Percentiles rank a stretch among this genome's conserved stretches.
phyloP scores from a whole-genome alignment of 1,284 basidiomycete genomes.

The Austroboletus niveus region DNA sequence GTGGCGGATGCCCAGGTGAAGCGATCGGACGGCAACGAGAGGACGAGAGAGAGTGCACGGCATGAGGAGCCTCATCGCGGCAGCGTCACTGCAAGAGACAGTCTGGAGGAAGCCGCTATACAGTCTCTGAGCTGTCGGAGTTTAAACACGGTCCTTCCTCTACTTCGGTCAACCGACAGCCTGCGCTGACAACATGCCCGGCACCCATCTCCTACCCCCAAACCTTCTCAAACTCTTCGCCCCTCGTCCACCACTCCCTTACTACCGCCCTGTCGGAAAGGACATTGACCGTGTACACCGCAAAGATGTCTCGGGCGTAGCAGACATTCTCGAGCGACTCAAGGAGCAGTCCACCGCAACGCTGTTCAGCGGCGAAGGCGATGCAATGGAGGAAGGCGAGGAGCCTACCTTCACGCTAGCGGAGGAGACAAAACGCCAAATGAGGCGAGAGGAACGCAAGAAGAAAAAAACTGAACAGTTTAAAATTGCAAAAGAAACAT shows the following conservation, averaged over 20 bases:
- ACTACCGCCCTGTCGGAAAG: slow-evolving; percentile 78
- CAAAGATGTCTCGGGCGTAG: slow-evolving; percentile 77
- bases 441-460: slow-evolving; percentile 76
- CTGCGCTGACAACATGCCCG: slow-evolving; percentile 53
- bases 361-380: slow-evolving; percentile 55
- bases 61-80: slow-evolving; percentile 17
- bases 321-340: slow-evolving; percentile 66
- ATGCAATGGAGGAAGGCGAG: slow-evolving; percentile 75
- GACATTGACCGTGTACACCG: slow-evolving; percentile 73
- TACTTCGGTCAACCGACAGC: slow-evolving; percentile 5
- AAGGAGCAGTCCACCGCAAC: slow-evolving; percentile 74
- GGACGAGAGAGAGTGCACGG: slow-evolving; percentile 15
- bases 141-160: slow-evolving; percentile 24
- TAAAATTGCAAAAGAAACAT: slow-evolving; percentile 78
- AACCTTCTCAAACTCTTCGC: slow-evolving; percentile 95
- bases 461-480: slow-evolving; percentile 80
- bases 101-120: neutral
- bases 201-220: slow-evolving; percentile 86
- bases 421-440: slow-evolving; percentile 76
- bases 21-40: slow-evolving; percentile 5
- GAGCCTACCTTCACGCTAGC: slow-evolving; percentile 75
- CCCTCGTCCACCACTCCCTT: slow-evolving; percentile 84
- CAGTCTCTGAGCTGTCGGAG: slow-evolving; percentile 19
- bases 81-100: neutral
- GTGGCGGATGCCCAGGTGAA: neutral